Percentiles rank a stretch among this genome's conserved stretches.
Evolutionary conservation across 345 rosid genomes (phyloP).

Genomic region (Hibiscus trionum): DNA sequence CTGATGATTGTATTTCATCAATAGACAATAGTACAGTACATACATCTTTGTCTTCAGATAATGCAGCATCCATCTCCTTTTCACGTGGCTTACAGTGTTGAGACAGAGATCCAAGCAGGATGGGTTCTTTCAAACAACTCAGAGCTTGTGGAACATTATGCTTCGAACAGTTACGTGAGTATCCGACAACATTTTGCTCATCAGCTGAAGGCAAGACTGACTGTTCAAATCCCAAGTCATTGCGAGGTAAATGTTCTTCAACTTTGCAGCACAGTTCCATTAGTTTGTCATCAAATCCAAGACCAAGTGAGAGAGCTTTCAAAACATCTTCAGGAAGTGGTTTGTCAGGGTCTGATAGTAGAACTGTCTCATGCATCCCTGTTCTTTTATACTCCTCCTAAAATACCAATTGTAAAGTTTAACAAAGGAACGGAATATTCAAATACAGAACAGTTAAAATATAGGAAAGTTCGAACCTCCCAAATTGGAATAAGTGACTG

Average conservation of each 20-base stretch:
- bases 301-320: slow-evolving; percentile 46
- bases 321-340: slow-evolving; percentile 61
- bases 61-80: slow-evolving; percentile 17
- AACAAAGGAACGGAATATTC: slow-evolving; percentile 15
- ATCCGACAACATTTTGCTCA: slow-evolving; percentile 25
- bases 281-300: slow-evolving; percentile 43
- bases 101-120: slow-evolving; percentile 22
- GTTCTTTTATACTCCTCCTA: slow-evolving; percentile 90
- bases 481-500: slow-evolving; percentile 93
- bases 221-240: slow-evolving; percentile 23
- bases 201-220: slow-evolving; percentile 18
- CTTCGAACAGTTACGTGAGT: slow-evolving; percentile 28
- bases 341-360: slow-evolving; percentile 62
- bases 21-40: slow-evolving; percentile 9
- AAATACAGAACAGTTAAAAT: slow-evolving; percentile 2
- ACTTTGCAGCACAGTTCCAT: slow-evolving; percentile 30
- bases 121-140: slow-evolving; percentile 17
- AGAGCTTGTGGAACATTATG: slow-evolving; percentile 19
- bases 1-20: slow-evolving; percentile 21
- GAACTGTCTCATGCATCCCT: slow-evolving; percentile 43
- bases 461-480: slow-evolving; percentile 57
- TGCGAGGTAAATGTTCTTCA: slow-evolving; percentile 21
- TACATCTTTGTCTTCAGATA: slow-evolving; percentile 20
- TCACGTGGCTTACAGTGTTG: slow-evolving; percentile 17
- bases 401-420: slow-evolving; percentile 14